Evolutionary conservation across 176 grass and related monocot species (phyloP).

Genomic region (Musa troglodytarum): DNA sequence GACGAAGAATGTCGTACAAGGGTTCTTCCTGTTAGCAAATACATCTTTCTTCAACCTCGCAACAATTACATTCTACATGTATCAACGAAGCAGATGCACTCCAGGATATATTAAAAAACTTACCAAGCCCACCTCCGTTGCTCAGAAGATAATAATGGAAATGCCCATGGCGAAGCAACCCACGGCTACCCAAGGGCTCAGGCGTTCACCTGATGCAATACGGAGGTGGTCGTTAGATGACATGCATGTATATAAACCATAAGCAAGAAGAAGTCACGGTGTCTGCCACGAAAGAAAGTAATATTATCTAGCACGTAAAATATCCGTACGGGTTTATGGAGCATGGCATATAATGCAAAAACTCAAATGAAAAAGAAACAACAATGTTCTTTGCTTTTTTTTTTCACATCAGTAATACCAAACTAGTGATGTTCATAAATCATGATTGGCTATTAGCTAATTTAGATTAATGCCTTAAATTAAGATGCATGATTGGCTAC

Average conservation of each 20-base stretch:
- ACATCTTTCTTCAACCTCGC: too few relatives aligned
- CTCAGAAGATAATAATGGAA: slow-evolving; percentile 46
- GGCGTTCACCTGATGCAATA: slow-evolving; percentile 41
- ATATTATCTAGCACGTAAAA: too few relatives aligned
- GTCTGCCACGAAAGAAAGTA: background rate
- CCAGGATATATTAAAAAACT: too few relatives aligned
- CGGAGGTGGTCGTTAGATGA: background rate
- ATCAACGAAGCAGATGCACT: too few relatives aligned
- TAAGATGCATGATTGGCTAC: too few relatives aligned
- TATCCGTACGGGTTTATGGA: background rate
- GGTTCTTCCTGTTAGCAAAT: too few relatives aligned
- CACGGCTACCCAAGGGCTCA: slow-evolving; percentile 57
- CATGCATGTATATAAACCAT: background rate
- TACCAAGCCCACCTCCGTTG: background rate
- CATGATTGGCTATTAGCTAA: background rate
- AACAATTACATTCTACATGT: too few relatives aligned
- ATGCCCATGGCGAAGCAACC: slow-evolving; percentile 53
- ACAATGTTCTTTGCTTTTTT: background rate
- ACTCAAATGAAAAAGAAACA: background rate
- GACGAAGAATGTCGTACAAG: too few relatives aligned
- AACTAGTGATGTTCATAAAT: background rate
- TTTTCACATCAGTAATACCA: background rate
- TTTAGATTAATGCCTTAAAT: too few relatives aligned
- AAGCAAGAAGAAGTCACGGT: background rate
- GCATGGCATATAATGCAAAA: background rate